A percentile compares a stretch with the other conserved stretches of the same genome.
phyloP scores from a whole-genome alignment of 1,284 basidiomycete species.

The Tilletiopsis washingtonensis region DNA sequence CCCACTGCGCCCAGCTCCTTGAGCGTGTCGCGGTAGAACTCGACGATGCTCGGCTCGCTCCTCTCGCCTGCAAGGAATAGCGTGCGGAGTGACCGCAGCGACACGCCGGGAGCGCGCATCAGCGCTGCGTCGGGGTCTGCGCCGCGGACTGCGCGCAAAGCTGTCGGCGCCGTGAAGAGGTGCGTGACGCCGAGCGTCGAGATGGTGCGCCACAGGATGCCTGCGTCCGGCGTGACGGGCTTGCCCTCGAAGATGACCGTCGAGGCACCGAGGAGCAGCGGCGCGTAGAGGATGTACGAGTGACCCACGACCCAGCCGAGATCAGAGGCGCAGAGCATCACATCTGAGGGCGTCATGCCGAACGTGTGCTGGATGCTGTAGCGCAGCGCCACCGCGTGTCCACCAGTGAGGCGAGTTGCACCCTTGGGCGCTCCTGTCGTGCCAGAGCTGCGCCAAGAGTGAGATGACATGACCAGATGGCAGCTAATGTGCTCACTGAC shows the following conservation, averaged over 20 bases:
- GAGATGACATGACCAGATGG: conserved; percentile 5
- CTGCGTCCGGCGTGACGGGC: conserved; percentile 41
- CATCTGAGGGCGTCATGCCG: conserved; percentile 22
- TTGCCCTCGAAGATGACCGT: conserved; percentile 44
- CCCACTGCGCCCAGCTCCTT: conserved; percentile 33
- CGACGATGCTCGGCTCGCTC: conserved; percentile 36
- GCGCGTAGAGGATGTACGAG: conserved; percentile 36
- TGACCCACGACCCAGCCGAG: conserved; percentile 33
- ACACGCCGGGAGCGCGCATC: conserved; percentile 28
- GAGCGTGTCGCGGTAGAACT: conserved; percentile 21
- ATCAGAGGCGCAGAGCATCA: conserved; percentile 28
- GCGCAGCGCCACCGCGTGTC: conserved; percentile 32
- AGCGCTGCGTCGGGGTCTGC: conserved; percentile 30
- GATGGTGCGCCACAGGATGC: conserved; percentile 37
- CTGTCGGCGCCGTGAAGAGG: conserved; percentile 36
- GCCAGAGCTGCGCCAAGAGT: conserved; percentile 22
- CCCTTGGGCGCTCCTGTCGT: conserved; percentile 42
- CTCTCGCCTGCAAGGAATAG: conserved; percentile 43
- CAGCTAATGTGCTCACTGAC: background rate
- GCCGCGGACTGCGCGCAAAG: conserved; percentile 34
- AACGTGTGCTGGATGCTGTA: conserved; percentile 41
- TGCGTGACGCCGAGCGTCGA: conserved; percentile 26
- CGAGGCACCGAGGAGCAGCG: conserved; percentile 33
- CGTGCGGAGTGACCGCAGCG: conserved; percentile 25
- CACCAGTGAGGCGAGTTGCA: conserved; percentile 30